Conservation (phyloP, 2,329 filamentous ascomycete species). For the Aspergillus transmontanensis region DNA sequence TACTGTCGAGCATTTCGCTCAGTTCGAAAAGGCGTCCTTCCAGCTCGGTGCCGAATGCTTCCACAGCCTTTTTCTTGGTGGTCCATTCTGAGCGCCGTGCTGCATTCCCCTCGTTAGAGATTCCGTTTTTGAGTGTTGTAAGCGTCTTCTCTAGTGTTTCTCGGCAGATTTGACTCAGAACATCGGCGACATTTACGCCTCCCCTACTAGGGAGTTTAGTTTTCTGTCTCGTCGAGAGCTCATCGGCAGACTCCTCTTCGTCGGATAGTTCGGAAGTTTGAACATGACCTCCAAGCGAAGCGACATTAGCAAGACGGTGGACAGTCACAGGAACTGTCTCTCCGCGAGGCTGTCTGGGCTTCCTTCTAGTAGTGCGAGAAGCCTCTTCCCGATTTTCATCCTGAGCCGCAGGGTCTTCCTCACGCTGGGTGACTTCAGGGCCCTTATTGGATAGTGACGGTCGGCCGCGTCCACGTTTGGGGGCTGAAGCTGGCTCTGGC, state of each 20-base stretch:
- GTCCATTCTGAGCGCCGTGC: slow-evolving; percentile 44
- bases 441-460: slow-evolving; percentile 14
- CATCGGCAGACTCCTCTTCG: slow-evolving; percentile 33
- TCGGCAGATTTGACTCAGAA: slow-evolving; percentile 53
- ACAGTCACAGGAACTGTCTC: slow-evolving; percentile 45
- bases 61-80: slow-evolving; percentile 50
- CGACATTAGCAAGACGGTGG: slow-evolving; percentile 42
- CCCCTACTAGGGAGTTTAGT: slow-evolving; percentile 42
- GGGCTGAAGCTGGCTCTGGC: neutral
- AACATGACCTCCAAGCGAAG: slow-evolving; percentile 29
- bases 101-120: slow-evolving; percentile 42
- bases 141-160: slow-evolving; percentile 53
- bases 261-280: slow-evolving; percentile 23
- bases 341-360: slow-evolving; percentile 33
- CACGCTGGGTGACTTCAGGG: slow-evolving; percentile 13
- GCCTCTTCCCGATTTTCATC: slow-evolving; percentile 12
- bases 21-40: slow-evolving; percentile 54
- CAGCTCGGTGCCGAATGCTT: slow-evolving; percentile 52
- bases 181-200: slow-evolving; percentile 56
- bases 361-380: slow-evolving; percentile 20
- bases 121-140: slow-evolving; percentile 43
- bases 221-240: slow-evolving; percentile 35
- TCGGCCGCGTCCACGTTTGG: slow-evolving; percentile 19
- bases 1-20: slow-evolving; percentile 55
- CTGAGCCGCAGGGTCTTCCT: slow-evolving; percentile 11